A percentile compares a stretch with the other conserved stretches of the same genome.
These are phyloP conservation scores for Suillus brevipes DNA, from an alignment of 768 basidiomycete species.

Conservation along the genomic window DNA sequence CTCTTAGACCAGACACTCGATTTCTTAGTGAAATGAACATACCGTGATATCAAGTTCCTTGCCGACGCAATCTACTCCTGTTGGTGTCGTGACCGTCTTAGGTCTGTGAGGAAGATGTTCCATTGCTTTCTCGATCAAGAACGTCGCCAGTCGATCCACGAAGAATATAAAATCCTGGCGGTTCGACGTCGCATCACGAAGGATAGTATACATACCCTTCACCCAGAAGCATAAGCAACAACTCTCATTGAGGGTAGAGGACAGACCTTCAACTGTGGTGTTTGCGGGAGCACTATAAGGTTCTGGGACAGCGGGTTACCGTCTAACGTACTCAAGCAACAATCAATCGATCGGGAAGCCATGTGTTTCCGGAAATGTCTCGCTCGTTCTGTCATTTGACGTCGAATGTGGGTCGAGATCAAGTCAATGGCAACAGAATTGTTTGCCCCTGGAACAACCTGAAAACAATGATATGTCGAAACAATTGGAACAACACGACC, in stretches of 20 bases:
- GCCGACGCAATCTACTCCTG: slow-evolving; percentile 55
- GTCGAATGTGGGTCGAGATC: slow-evolving; percentile 85
- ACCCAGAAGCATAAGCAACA: background rate
- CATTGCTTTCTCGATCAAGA: slow-evolving; percentile 83
- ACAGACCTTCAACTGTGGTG: slow-evolving; percentile 75
- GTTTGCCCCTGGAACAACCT: slow-evolving; percentile 96
- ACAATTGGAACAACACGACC: background rate
- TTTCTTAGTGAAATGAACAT: slow-evolving; percentile 14
- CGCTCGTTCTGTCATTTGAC: slow-evolving; percentile 79
- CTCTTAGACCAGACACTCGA: slow-evolving; percentile 1
- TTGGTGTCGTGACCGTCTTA: slow-evolving; percentile 67
- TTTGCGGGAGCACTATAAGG: slow-evolving; percentile 70
- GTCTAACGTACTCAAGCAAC: slow-evolving; percentile 37
- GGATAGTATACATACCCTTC: slow-evolving; percentile 87
- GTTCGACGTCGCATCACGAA: slow-evolving; percentile 69
- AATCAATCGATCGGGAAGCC: slow-evolving; percentile 48
- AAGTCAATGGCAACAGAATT: slow-evolving; percentile 92
- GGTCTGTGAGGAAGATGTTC: slow-evolving; percentile 73
- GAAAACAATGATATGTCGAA: slow-evolving; percentile 1
- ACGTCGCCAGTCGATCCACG: slow-evolving; percentile 80
- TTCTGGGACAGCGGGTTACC: slow-evolving; percentile 46
- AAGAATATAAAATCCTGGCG: slow-evolving; percentile 94
- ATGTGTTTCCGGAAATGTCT: slow-evolving; percentile 73
- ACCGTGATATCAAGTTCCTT: slow-evolving; percentile 64
- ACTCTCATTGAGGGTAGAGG: background rate